Base-by-base conservation (phyloP, 768 basidiomycete species). In the Obba rivulosa region DNA sequence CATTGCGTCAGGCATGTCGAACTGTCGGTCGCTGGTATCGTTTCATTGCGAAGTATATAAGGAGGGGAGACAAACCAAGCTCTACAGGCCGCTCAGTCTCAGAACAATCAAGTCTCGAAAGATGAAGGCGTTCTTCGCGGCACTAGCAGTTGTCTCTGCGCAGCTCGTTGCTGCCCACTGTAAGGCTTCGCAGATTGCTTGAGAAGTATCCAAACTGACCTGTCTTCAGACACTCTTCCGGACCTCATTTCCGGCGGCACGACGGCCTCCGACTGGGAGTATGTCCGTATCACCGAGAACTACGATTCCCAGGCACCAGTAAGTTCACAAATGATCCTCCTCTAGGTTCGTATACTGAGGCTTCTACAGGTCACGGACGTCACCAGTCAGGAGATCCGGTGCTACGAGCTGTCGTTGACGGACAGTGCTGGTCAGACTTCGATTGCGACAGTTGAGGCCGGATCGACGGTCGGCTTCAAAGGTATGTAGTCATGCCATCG, bases 231-330 rank as follows among this genome's bases (percentile, higher is more conserved):
- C 54, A 62, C 62, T 40, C 63, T 66, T 55, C 64, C 63, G 20
- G 59, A 64, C 41, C 54, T 66, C 39, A 58, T 64, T 44, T 41
- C 55, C 24, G 54, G 56, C 44, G 57, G 62, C 48, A 42, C 54
- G 41, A 51, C 49, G 24, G 56, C 55, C 23, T 45, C 59, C 37
- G 64, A 63, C 40, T 66, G 64, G 64, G 46, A 54, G 39, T 63
- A 61, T 51, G 57, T 66, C 53, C 63, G 64, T 38, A 48, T 59
- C 49, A 66, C 65, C 22, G 60, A 54, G 39, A 66, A 67, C 56
- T 57, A 61, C 51, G 55, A 62, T 55, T 55, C 53, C n/a, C 60
- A 64, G 40, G 60, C 53, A 1, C 65, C 65, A 21, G 66, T 66
- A 48, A 34, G 63, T 52, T 18, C 1, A n/a, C 34, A 17, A 28